Evolutionary conservation across 306 rosid genomes (phyloP).

Genomic region (Castanospermum australe): DNA sequence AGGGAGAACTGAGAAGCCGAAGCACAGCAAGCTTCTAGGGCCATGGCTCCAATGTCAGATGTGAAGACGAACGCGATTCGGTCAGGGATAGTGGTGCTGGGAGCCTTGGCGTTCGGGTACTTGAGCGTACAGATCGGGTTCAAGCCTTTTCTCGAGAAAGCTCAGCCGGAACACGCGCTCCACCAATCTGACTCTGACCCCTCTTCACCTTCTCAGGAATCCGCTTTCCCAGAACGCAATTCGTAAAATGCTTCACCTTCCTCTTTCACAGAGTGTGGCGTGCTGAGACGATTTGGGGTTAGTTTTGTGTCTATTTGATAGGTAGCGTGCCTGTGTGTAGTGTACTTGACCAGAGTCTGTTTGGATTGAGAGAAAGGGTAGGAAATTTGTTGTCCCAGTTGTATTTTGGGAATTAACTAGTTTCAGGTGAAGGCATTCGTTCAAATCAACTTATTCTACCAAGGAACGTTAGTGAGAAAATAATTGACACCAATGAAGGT

Average conservation of each 20-base stretch:
- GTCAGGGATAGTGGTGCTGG: slow-evolving; percentile 83
- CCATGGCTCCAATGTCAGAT: slow-evolving; percentile 40
- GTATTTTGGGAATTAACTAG: background rate
- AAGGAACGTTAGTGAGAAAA: background rate
- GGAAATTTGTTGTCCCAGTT: background rate
- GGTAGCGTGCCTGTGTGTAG: background rate
- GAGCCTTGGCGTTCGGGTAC: slow-evolving; percentile 85
- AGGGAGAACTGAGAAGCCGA: background rate
- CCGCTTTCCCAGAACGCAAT: slow-evolving; percentile 38
- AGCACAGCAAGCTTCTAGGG: slow-evolving; percentile 29
- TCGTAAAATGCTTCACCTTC: slow-evolving; percentile 14
- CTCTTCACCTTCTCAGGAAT: slow-evolving; percentile 35
- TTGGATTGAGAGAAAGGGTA: background rate
- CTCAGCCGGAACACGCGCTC: slow-evolving; percentile 41
- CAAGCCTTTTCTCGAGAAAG: slow-evolving; percentile 76
- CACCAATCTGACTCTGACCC: slow-evolving; percentile 34
- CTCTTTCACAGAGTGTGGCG: background rate
- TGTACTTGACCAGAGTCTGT: background rate
- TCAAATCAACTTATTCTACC: background rate
- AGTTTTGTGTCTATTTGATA: background rate
- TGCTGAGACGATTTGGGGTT: background rate
- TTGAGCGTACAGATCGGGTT: slow-evolving; percentile 68
- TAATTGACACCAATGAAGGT: background rate
- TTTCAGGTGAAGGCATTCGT: background rate
- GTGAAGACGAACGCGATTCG: slow-evolving; percentile 70